Base-by-base conservation (phyloP, 345 rosid genomes). In the Noccaea bulbosa region DNA sequence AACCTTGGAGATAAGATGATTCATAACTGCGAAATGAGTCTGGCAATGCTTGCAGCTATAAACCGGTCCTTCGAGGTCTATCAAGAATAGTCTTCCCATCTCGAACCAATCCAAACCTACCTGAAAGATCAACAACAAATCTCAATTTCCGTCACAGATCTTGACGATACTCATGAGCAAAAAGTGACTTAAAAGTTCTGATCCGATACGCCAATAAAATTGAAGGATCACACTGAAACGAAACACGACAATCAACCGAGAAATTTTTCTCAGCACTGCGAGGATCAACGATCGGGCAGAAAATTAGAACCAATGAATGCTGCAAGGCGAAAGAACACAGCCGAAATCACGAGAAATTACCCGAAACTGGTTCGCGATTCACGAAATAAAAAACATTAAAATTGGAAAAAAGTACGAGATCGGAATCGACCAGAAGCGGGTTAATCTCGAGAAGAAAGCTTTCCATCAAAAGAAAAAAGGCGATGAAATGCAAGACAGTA, bases 41-140 rank as follows among this genome's bases (percentile, higher is more conserved):
- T 65, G 74, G 75, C 97, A 90, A 84, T 88, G 83, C 52, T 86
- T 90, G 82, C 97, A 90, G 71, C 83, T 82, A 59, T 86, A 86
- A 50, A 83, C 44, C 40, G 45, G 71, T 78, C 94, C 89, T 72
- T 90, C 84, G 67, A 87, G 87, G 65, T 47, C 70, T 51, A 85
- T 66, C 77, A 82, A 14, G 64, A 88, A 90, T 30, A 86, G 32
- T 71, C 88, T 90, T 72, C 96, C 96, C 96, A 90, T 90, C 35
- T 62, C 35, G 3, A 65, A 65, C 73, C 60, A 71, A 66, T 32
- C 67, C 46, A 27, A 27, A 71, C 61, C 71, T 44, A 46, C 65
- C 77, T 70, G 56, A 47, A 72, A 60, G 1, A 5, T 14, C 46
- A 40, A 11, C 14, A 52, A 46, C 47, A 75, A 65, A 69, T 75